These are phyloP conservation scores for Sporothrix variecibatus DNA, from an alignment of 2,329 filamentous ascomycete genomes.

Conservation along the genomic window DNA sequence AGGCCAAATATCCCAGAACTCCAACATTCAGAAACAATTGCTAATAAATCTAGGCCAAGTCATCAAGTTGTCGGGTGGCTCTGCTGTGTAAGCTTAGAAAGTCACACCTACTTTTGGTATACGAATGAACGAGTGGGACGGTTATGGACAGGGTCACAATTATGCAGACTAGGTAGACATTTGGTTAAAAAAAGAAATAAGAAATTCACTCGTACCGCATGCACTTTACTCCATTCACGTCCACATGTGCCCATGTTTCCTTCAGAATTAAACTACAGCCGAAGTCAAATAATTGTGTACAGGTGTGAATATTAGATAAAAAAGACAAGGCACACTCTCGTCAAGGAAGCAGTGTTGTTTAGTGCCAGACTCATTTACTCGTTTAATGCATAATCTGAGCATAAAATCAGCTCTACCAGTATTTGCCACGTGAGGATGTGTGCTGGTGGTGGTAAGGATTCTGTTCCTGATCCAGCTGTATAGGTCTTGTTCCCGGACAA, in stretches of 20 bases:
- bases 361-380: too few species aligned
- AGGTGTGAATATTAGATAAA: too few species aligned
- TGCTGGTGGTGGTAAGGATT: not conserved
- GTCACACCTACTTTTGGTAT: not conserved
- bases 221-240: too few species aligned
- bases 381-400: not conserved
- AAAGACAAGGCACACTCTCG: too few species aligned
- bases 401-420: not conserved
- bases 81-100: constrained; percentile 33
- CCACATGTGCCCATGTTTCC: too few species aligned
- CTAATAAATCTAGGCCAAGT: constrained; percentile 38
- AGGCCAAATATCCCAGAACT: not conserved
- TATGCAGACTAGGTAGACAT: not conserved
- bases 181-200: not conserved
- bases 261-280: too few species aligned
- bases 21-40: not conserved
- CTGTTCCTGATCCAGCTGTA: not conserved
- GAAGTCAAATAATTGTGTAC: too few species aligned
- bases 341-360: too few species aligned
- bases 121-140: not conserved
- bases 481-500: not conserved
- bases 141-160: not conserved
- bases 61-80: constrained; percentile 45
- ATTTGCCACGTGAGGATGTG: not conserved
- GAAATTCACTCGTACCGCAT: not conserved